A percentile compares a stretch with the other conserved stretches of the same genome.
phyloP scores from a whole-genome alignment of 108 stramenopile genomes.

The Cyclotella sp. region DNA sequence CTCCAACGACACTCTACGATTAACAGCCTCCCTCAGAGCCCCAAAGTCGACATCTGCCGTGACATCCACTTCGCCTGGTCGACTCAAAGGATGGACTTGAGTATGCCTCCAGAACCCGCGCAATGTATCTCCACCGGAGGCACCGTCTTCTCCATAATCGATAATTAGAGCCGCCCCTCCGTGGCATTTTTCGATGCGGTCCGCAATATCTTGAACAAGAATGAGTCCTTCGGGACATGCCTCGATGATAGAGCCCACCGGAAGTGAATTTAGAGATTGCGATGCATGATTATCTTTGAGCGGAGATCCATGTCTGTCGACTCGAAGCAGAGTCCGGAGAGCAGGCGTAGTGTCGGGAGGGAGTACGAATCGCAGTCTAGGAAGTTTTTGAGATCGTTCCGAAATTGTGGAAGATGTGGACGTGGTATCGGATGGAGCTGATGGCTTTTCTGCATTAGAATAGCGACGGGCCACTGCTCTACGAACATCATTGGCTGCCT shows the following conservation, averaged over 20 bases:
- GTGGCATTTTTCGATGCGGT: conserved; percentile 61
- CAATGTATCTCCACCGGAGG: conserved; percentile 76
- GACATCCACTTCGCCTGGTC: conserved; percentile 93
- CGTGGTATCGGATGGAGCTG: not conserved
- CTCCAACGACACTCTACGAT: conserved; percentile 37
- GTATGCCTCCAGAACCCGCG: conserved; percentile 91
- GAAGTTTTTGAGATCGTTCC: conserved; percentile 37
- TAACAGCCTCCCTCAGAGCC: conserved; percentile 76
- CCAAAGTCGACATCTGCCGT: conserved; percentile 99
- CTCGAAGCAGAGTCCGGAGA: conserved; percentile 62
- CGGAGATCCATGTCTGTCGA: conserved; percentile 48
- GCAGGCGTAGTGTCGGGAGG: conserved; percentile 85
- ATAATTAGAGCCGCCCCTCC: conserved; percentile 95
- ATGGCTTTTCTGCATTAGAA: conserved; percentile 18
- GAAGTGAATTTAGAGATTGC: conserved; percentile 34
- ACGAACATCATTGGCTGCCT: conserved; percentile 23
- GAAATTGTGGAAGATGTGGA: not conserved
- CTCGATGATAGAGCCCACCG: conserved; percentile 86
- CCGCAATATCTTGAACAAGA: conserved; percentile 88
- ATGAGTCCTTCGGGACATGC: conserved; percentile 92
- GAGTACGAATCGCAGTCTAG: conserved; percentile 84
- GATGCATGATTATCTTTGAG: conserved; percentile 37
- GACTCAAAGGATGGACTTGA: conserved; percentile 83
- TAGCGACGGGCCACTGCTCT: conserved; percentile 33
- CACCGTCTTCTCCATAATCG: conserved; percentile 95